phyloP scores from a whole-genome alignment of 805 yeast species.

The Nematodospora valgi region DNA sequence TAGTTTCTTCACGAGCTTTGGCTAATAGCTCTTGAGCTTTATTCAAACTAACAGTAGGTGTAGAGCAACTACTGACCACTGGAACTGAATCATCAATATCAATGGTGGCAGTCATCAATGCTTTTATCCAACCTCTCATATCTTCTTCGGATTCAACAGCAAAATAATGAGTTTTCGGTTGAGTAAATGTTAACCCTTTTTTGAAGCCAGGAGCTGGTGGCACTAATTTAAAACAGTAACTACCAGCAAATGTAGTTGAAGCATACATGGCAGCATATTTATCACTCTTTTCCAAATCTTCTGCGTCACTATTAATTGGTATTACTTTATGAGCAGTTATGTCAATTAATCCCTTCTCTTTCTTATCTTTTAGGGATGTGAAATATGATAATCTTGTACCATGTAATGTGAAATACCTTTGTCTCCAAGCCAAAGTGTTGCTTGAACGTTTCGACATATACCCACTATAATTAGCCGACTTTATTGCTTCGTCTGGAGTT shows the following conservation, averaged over 20 bases:
- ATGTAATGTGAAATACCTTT: slow-evolving; percentile 80
- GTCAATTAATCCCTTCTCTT: slow-evolving; percentile 91
- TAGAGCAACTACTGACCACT: slow-evolving; percentile 84
- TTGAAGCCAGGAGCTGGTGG: slow-evolving; percentile 98
- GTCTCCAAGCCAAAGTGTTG: slow-evolving; percentile 83
- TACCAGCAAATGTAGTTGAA: slow-evolving; percentile 90
- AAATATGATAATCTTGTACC: slow-evolving; percentile 93
- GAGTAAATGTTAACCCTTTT: slow-evolving; percentile 93
- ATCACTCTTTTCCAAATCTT: slow-evolving; percentile 54
- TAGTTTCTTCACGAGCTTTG: slow-evolving; percentile 75
- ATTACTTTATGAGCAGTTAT: slow-evolving; percentile 91
- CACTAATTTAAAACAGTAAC: slow-evolving; percentile 83
- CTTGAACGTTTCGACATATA: slow-evolving; percentile 94
- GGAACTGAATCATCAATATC: slow-evolving; percentile 93
- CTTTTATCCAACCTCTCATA: slow-evolving; percentile 93
- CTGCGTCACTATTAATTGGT: slow-evolving; percentile 49
- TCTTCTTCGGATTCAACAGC: slow-evolving; percentile 91
- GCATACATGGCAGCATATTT: slow-evolving; percentile 84
- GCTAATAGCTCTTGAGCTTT: slow-evolving; percentile 85
- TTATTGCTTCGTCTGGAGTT: slow-evolving; percentile 74
- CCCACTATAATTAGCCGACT: slow-evolving; percentile 75
- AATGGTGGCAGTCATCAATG: slow-evolving; percentile 91
- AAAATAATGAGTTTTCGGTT: slow-evolving; percentile 92
- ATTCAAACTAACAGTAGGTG: slow-evolving; percentile 89
- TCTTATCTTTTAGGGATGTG: slow-evolving; percentile 68